Conservation (phyloP, 2,329 filamentous ascomycete genomes). For the Ophiognomonia clavigignenti-juglandacearum region DNA sequence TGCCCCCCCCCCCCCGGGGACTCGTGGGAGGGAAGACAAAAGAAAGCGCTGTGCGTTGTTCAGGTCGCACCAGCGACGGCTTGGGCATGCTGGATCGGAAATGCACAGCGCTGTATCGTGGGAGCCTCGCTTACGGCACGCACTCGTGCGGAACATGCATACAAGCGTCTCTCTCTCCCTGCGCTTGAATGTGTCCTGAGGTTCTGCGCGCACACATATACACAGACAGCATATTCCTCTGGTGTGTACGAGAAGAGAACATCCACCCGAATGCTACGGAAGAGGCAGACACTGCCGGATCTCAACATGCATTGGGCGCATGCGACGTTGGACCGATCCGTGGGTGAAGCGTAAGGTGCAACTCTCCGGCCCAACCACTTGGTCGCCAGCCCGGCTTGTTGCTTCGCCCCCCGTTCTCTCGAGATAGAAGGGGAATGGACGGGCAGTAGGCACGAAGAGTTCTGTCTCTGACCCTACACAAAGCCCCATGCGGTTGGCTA, state of each 20-base stretch:
- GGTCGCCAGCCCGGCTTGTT: neutral
- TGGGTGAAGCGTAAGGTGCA: neutral
- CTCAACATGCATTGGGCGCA: constrained; percentile 5
- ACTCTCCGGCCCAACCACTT: neutral
- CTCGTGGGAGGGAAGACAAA: neutral
- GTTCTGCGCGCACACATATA: neutral
- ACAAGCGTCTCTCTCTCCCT: no score
- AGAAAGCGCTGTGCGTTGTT: neutral
- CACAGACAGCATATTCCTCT: neutral
- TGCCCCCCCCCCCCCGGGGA: neutral
- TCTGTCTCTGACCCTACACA: neutral
- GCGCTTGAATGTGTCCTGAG: no score
- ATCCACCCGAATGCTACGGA: neutral
- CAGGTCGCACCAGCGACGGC: neutral
- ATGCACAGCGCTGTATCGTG: constrained; percentile 10
- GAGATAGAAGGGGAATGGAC: neutral
- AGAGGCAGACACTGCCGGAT: constrained; percentile 9
- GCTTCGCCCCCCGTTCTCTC: neutral
- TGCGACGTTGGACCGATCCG: constrained; percentile 10
- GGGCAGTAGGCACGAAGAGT: neutral
- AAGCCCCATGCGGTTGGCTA: constrained; percentile 12
- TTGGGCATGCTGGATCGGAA: constrained; percentile 7
- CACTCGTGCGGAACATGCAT: constrained; percentile 1
- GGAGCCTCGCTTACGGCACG: constrained; percentile 12
- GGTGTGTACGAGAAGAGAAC: neutral